Base-by-base conservation (phyloP, 805 yeast genomes). In the Teunomyces tritomae region DNA sequence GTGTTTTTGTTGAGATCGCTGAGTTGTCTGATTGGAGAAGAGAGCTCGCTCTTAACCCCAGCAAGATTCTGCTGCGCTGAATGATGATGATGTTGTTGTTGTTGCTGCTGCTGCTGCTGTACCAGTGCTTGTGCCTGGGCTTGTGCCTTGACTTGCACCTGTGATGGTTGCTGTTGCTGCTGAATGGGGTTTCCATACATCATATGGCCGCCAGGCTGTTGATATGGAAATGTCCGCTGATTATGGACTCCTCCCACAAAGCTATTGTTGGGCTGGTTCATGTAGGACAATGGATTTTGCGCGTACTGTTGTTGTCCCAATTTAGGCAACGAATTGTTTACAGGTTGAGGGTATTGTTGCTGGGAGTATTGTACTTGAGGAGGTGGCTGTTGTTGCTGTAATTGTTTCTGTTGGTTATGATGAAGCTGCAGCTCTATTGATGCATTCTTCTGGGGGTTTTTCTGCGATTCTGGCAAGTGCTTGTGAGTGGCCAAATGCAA, bases 401-500 rank as follows among this genome's bases (percentile, higher is more conserved):
- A 43, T 17, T 52, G 53, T 42, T 51, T 47, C 28, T 54, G 55
- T 28, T 52, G 57, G 30, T 51, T 55, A 24, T 53, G 56, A 39
- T 54, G 56, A 24, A 49, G 50, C 37, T 48, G 56, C 51, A 45
- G 58, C 11, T 51, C 60, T 43, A 52, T 49, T 10, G 54, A 49
- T 10, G 17, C 49, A 16, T 61, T 67, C 39, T 57, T 56, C 36
- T 54, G 47, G 49, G 56, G 57, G 47, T 64, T 60, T 29, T 57
- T 62, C 47, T 67, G 68, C 14, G 78, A 63, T 44, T 77, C 82
- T 0, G 85, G 85, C 36, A 80, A 65, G 3, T 71, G 69, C 47
- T 74, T 76, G 59, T 80, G 82, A 28, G 79, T 78, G 24, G 82
- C 82, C 61, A 87, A 74, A 65, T 87, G 92, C 56, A 86, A 68